Evolutionary conservation across 2,329 filamentous ascomycete genomes (phyloP), one percentile per base, ranked within the genome.

Genomic region (Penicillium sp.): DNA sequence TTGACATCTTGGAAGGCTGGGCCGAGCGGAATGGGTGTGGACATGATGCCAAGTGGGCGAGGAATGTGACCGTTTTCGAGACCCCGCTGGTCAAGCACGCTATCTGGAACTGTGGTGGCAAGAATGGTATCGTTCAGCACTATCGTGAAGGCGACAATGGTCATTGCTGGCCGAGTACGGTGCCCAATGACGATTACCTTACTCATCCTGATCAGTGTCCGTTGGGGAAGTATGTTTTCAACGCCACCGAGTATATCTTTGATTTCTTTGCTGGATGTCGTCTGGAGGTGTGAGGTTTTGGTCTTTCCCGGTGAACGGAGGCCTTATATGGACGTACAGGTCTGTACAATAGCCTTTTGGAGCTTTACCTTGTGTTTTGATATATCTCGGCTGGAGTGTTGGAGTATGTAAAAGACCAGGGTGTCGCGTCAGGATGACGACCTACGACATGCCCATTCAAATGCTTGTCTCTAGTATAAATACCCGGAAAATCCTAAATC

Each of bases 181-280:
- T 53, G 11, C 22, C 48, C 1, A 61, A 61, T 48, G 51, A 46
- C 48, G 60, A 61, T 28, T 57, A 45, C 25, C 8, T 22, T 2
- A 35, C 30, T 14, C 39, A 46, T 24, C n/a, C 48, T 11, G 36
- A 42, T 16, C 56, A 60, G 40, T 58, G 57, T 33, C 50, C 50
- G 11, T 18, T 53, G 27, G 57, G 56, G 4, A 56, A 57, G 38
- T 59, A 48, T 48, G 50, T 44, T 5, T 61, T 56, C 36, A 61
- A 61, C 36, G 58, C 58, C 10, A 61, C 56, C 8, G 42, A 48
- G 39, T 57, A 57, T 30, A 61, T 61, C 7, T 61, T 61, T n/a
- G 45, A 59, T n/a, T 61, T 59, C 42, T 61, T 60, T 28, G 28
- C 27, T 27, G 25, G 33, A 6, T 53, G 65, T 78, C 55, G 45